A percentile compares a stretch with the other conserved stretches of the same genome.
phyloP scores from a whole-genome alignment of 768 basidiomycete species.

The Termitomyces sp. region DNA sequence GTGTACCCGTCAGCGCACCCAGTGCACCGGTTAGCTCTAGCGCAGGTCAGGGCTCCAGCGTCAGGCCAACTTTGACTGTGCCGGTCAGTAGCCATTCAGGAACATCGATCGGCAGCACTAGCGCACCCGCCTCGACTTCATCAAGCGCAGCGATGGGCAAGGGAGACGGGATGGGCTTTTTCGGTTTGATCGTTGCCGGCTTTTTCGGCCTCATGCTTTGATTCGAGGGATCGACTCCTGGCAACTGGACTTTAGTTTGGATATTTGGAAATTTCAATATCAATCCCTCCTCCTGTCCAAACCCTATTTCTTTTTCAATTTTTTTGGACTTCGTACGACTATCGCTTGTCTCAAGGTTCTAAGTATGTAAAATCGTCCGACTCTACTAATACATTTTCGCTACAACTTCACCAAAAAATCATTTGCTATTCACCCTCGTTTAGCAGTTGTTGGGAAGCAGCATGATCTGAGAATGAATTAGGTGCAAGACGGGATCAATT shows the following conservation, averaged over 20 bases:
- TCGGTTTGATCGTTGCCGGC: not conserved
- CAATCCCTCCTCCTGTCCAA: not conserved
- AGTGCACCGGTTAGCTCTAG: not conserved
- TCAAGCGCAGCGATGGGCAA: slow-evolving; percentile 6
- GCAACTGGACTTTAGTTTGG: not conserved
- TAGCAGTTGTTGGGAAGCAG: no score
- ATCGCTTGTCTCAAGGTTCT: not conserved
- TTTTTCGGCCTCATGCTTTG: slow-evolving; percentile 13
- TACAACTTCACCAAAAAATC: no score
- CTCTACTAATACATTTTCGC: not conserved
- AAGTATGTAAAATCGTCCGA: not conserved
- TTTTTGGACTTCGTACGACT: not conserved
- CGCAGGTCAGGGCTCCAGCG: not conserved
- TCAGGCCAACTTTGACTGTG: not conserved
- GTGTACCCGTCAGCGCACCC: not conserved
- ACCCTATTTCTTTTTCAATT: not conserved
- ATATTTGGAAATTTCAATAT: not conserved
- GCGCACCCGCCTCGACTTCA: not conserved
- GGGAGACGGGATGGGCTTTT: not conserved
- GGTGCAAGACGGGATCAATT: no score
- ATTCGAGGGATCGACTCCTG: not conserved
- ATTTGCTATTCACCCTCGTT: no score
- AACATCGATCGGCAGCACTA: not conserved
- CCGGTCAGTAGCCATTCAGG: not conserved
- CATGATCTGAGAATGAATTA: no score